Conservation (phyloP, 345 rosid genomes). For the Rhodamnia argentea region DNA sequence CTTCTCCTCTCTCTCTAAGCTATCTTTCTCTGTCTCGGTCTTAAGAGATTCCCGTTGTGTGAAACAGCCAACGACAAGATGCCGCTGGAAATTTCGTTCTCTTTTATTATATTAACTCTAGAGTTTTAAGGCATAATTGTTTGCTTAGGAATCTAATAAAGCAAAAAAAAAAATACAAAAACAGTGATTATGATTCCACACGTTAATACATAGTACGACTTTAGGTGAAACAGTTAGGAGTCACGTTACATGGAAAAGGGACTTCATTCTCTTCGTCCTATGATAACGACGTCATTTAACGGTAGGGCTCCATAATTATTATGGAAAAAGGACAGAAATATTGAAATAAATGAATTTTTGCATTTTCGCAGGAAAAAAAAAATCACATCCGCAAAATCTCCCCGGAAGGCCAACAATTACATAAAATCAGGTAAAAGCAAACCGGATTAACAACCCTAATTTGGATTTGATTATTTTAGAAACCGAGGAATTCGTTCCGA, state of each 20-base stretch:
- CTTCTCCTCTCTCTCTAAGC: neutral
- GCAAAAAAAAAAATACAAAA: neutral
- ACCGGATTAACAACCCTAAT: rapidly evolving
- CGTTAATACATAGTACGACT: neutral
- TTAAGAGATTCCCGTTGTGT: neutral
- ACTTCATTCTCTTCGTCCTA: neutral
- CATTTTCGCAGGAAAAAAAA: neutral
- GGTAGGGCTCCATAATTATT: neutral
- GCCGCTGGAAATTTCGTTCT: neutral
- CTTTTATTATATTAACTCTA: neutral
- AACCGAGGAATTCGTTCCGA: neutral
- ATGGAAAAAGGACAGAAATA: too few relatives aligned
- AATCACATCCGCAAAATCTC: neutral
- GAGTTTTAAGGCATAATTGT: neutral
- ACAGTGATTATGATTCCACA: neutral
- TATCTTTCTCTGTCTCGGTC: neutral
- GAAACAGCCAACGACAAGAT: neutral
- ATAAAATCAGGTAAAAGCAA: neutral
- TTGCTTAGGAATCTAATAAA: neutral
- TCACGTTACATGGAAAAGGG: neutral
- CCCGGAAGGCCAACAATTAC: neutral
- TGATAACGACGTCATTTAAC: neutral
- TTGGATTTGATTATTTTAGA: neutral
- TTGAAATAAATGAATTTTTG: neutral
- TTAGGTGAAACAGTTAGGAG: neutral